Evolutionary conservation across 1,284 basidiomycete species (phyloP), one percentile per base, ranked within the genome.

Genomic region (Heterobasidion irregulare): DNA sequence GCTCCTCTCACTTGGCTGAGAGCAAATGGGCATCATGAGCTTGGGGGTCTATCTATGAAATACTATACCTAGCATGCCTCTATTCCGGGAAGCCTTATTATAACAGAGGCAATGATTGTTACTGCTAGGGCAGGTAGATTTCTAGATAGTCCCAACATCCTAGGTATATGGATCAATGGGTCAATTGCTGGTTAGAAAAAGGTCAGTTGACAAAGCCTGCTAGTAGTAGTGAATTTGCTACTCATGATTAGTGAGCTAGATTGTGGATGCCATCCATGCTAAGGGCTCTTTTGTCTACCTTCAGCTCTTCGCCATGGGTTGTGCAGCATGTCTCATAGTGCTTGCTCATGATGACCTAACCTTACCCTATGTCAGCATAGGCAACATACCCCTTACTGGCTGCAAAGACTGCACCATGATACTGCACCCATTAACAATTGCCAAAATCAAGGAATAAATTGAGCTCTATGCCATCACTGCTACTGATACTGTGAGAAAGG

Each of bases 1-100:
- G 76, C 77, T 1, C 79, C 79, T 2, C 62, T 79, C 54, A 80
- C 79, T 7, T 64, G 72, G 49, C 62, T 60, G 60, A 67, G 73
- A 34, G 72, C 72, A 8, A 62, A 67, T 55, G 56, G 53, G 7
- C 48, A 59, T 13, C 65, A 70, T 46, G 65, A 65, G 10, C 70
- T 53, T 9, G 55, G 55, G 12, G 66, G 68, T 16, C 59, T 73
- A 9, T 68, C 65, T 13, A 62, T 67, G 18, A 70, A 73, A 46
- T 79, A 82, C 63, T 82, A 81, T 64, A 56, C 62, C 0, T 79
- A 82, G 60, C 69, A 79, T 8, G 74, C 70, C 1, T 65, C 63
- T 35, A 61, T 61, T 0, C 71, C 73, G 0, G 79, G 79, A 0
- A 75, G 76, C 0, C 63, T 82, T 4, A 63, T 82, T 26, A 75